These are phyloP conservation scores for Backusella parvicylindrica DNA, from an alignment of 192 early-diverging fungal species.

Conservation along the genomic window DNA sequence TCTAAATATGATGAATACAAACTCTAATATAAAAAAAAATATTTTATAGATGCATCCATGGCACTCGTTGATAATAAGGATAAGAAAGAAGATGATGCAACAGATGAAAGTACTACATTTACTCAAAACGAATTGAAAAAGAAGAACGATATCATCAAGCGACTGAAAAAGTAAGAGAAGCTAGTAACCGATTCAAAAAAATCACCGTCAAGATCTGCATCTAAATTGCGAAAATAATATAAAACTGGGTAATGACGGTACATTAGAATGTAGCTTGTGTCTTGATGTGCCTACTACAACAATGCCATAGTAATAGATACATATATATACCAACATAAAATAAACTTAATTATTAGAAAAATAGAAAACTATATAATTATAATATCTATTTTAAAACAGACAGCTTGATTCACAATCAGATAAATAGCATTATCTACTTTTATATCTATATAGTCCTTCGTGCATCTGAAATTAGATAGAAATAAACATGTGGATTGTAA, in stretches of 20 bases:
- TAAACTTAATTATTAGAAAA: too few relatives aligned
- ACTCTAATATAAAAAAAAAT: not conserved
- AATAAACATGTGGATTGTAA: not conserved
- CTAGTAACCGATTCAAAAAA: not conserved
- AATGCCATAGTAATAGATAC: too few relatives aligned
- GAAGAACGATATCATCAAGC: not conserved
- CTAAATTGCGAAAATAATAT: not conserved
- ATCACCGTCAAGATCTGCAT: not conserved
- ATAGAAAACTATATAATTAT: too few relatives aligned
- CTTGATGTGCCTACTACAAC: not conserved
- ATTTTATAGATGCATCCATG: not conserved
- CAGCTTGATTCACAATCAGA: too few relatives aligned
- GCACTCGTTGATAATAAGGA: not conserved
- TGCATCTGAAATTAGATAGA: not conserved
- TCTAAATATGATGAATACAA: not conserved
- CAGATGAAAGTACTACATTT: not conserved
- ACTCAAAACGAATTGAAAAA: not conserved
- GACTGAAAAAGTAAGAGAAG: not conserved
- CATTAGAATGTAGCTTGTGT: not conserved
- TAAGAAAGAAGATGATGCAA: not conserved
- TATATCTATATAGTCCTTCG: not conserved
- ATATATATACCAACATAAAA: too few relatives aligned
- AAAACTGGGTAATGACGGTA: not conserved
- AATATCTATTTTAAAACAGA: too few relatives aligned
- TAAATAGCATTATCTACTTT: not conserved